Conservation (phyloP, 768 basidiomycete genomes). For the Terana coerulea region DNA sequence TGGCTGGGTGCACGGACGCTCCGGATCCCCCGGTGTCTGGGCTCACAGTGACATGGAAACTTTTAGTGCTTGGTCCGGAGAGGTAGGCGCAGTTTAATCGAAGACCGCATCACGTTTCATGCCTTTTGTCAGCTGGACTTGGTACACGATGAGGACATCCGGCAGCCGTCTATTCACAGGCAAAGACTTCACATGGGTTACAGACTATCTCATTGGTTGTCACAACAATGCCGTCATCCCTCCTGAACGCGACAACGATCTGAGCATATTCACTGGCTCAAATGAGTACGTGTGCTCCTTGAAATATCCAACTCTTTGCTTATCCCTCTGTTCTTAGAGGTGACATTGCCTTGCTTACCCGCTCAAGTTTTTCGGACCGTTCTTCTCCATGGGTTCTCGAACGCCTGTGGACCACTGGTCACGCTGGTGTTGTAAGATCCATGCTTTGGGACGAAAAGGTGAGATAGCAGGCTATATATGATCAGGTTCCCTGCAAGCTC, state of each 20-base stretch:
- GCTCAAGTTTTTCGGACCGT: conserved; percentile 20
- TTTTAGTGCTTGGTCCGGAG: conserved; percentile 76
- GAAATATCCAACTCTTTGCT: neutral
- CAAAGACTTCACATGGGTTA: conserved; percentile 64
- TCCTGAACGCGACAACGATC: conserved; percentile 29
- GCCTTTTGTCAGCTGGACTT: conserved; percentile 49
- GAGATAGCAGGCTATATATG: conserved; percentile 3
- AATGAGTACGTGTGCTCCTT: conserved; percentile 52
- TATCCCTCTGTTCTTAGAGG: conserved; percentile 20
- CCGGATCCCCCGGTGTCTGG: conserved; percentile 54
- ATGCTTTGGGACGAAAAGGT: conserved; percentile 30
- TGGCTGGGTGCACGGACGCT: conserved; percentile 51
- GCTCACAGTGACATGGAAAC: conserved; percentile 95
- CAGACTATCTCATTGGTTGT: conserved; percentile 69
- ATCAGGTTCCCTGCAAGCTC: neutral
- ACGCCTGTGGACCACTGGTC: conserved; percentile 25
- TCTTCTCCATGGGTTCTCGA: conserved; percentile 27
- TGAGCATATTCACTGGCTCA: conserved; percentile 65
- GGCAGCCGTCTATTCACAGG: conserved; percentile 57
- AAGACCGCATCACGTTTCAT: neutral
- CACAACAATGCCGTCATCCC: conserved; percentile 27
- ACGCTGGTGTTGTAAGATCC: conserved; percentile 30
- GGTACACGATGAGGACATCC: conserved; percentile 56
- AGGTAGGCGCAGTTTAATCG: conserved; percentile 37
- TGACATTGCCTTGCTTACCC: conserved; percentile 28